Evolutionary conservation across 306 rosid genomes (phyloP).

Genomic region (Rosa rugosa): DNA sequence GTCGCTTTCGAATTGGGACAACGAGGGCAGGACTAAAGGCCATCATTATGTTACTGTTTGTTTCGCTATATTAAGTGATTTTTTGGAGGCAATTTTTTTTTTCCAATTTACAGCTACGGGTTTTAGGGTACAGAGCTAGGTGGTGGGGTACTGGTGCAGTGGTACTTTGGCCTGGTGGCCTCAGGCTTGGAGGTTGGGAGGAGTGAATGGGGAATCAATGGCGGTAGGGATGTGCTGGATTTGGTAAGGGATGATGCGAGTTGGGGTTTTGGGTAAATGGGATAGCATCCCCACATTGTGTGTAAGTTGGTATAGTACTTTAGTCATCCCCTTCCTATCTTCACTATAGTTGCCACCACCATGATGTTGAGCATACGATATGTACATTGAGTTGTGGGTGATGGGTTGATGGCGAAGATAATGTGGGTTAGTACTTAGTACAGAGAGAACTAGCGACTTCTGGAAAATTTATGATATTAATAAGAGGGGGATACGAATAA

Average conservation of each 20-base stretch:
- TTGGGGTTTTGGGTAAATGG: not conserved
- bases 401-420: not conserved
- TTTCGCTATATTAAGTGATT: not conserved
- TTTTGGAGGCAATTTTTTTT: not conserved
- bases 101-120: not conserved
- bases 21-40: not conserved
- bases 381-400: not conserved
- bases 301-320: not conserved
- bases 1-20: conserved; percentile 38
- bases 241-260: not conserved
- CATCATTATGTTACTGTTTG: not conserved
- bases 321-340: not conserved
- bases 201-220: not conserved
- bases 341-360: not conserved
- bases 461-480: too few species aligned
- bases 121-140: not conserved
- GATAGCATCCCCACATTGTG: not conserved
- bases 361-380: not conserved
- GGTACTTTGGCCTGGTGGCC: not conserved
- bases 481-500: too few species aligned
- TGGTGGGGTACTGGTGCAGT: not conserved
- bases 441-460: too few species aligned
- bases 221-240: not conserved
- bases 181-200: not conserved
- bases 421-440: not conserved